These are phyloP conservation scores for Astrephomene gubernaculifera DNA, from an alignment of 139 green algal species.

Conservation along the genomic window DNA sequence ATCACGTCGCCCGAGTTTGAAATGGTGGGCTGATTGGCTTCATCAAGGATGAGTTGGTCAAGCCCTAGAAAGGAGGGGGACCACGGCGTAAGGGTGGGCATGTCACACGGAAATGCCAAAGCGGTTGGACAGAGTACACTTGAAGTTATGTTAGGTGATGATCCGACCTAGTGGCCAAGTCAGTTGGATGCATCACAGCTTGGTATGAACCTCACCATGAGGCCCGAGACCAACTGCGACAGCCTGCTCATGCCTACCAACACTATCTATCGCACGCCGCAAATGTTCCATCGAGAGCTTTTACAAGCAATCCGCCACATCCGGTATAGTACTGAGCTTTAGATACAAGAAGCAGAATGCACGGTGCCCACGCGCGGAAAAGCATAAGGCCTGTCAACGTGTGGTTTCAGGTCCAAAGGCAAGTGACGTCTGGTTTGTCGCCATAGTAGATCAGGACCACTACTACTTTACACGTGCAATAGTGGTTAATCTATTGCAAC, in stretches of 20 bases:
- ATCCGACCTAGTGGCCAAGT: too few species aligned
- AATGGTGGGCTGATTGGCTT: constrained; percentile 25
- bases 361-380: too few species aligned
- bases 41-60: constrained; percentile 15
- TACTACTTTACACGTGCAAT: too few species aligned
- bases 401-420: constrained; percentile 10
- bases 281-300: constrained; percentile 8
- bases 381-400: constrained; percentile 1
- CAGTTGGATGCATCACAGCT: too few species aligned
- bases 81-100: not conserved
- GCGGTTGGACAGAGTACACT: too few species aligned
- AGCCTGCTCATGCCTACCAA: not conserved
- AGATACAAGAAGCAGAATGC: too few species aligned
- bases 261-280: not conserved
- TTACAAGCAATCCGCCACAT: too few species aligned
- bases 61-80: constrained; percentile 7
- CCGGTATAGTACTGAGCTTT: too few species aligned
- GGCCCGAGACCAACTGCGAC: not conserved
- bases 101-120: not conserved
- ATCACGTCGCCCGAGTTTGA: constrained; percentile 13
- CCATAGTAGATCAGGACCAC: too few species aligned
- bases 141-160: too few species aligned
- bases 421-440: not conserved
- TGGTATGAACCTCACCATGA: constrained; percentile 7
- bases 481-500: too few species aligned